Evolutionary conservation across 345 rosid species (phyloP).

Genomic region (Hibiscus syriacus): DNA sequence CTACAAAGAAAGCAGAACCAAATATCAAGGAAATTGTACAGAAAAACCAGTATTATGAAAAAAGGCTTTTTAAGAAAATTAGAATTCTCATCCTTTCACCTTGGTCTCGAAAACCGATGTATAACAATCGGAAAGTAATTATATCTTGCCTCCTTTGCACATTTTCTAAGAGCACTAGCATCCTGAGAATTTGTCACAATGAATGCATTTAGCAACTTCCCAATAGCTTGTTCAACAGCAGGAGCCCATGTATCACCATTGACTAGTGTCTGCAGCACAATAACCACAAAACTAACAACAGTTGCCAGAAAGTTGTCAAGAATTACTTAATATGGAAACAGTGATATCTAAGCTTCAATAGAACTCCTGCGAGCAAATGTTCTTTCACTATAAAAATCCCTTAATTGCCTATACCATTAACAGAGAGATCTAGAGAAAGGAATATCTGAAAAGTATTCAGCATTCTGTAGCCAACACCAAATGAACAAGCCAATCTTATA

Average conservation of each 20-base stretch:
- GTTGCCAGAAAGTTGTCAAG: not conserved
- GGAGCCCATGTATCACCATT: conserved; percentile 79
- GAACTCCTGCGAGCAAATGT: not conserved
- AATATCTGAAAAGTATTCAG: not conserved
- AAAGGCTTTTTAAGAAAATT: not conserved
- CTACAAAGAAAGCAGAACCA: conserved; percentile 32
- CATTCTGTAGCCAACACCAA: conserved; percentile 4
- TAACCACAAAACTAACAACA: not conserved
- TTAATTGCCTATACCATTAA: not conserved
- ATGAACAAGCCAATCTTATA: not conserved
- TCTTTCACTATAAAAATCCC: not conserved
- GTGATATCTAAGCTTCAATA: not conserved
- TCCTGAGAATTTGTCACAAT: conserved; percentile 83
- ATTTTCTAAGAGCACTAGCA: conserved; percentile 53
- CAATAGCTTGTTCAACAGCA: conserved; percentile 84
- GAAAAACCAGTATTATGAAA: not conserved
- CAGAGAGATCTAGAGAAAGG: not conserved
- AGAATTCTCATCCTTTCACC: conserved; percentile 32
- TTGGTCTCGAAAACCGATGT: conserved; percentile 81
- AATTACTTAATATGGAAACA: not conserved
- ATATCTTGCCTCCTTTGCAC: conserved; percentile 69
- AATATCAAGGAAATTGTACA: conserved; percentile 11
- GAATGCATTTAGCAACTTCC: conserved; percentile 84
- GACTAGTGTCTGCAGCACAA: conserved; percentile 51
- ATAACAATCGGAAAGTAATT: conserved; percentile 60